These are phyloP conservation scores for Dictyophora rubrovolvata DNA, from an alignment of 768 basidiomycete genomes.

Conservation along the genomic window DNA sequence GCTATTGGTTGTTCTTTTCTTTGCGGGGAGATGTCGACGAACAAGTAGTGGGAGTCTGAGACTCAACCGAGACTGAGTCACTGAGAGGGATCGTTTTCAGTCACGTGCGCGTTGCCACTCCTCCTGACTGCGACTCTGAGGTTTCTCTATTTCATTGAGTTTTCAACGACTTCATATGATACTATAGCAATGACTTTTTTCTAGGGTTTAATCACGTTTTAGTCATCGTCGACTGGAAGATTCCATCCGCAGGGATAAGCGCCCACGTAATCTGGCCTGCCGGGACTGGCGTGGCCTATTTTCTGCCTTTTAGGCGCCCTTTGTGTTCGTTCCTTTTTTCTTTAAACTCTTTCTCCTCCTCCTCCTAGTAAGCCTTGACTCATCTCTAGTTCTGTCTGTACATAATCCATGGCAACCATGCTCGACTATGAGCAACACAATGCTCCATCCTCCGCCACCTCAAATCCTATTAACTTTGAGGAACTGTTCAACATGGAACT, in stretches of 20 bases:
- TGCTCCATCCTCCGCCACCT: conserved; percentile 13
- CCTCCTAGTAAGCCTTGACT: background rate
- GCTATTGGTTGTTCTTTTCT: no score
- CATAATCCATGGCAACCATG: conserved; percentile 3
- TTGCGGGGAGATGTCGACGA: no score
- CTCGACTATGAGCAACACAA: conserved; percentile 6
- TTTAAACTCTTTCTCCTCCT: background rate
- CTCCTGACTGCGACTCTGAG: no score
- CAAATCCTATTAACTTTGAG: conserved; percentile 33
- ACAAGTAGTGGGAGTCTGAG: no score
- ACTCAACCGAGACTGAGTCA: no score
- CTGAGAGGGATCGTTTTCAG: no score
- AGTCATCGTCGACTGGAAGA: background rate
- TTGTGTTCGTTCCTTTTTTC: background rate
- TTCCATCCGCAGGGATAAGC: conserved; percentile 1
- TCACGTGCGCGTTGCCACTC: no score
- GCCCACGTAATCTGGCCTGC: conserved; percentile 1
- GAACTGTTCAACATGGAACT: conserved; percentile 64
- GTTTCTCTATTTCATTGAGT: no score
- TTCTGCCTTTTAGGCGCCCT: background rate
- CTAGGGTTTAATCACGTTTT: no score
- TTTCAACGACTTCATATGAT: no score
- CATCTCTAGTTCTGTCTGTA: background rate
- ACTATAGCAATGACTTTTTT: no score
- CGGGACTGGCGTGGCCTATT: conserved; percentile 7